Evolutionary conservation across 2,329 filamentous ascomycete genomes (phyloP), one percentile per base, ranked within the genome.

Genomic region (Calonectria multiphialidica): DNA sequence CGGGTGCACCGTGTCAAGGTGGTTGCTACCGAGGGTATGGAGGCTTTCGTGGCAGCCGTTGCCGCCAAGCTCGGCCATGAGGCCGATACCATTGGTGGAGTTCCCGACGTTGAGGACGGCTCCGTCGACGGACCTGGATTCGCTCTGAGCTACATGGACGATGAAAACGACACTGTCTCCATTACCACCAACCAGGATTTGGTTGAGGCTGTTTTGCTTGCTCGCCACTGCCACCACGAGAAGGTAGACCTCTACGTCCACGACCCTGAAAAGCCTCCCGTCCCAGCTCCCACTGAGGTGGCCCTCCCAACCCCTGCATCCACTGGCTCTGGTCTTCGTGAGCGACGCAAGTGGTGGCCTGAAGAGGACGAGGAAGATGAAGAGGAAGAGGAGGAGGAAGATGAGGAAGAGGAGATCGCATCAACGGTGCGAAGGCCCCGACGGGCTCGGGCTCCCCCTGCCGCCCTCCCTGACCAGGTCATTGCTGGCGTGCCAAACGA

Each of bases 191-290:
- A 98, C 81, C 93, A 96, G 76, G 97, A 99, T 82, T 90, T 99
- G 49, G 86, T 97, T 2, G 97, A 99, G 84, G 95, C 97, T 2
- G 95, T 99, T 76, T 88, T 93, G 23, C 90, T 98, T 33, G 95
- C 96, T 5, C 93, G 95, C 72, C 92, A 94, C 71, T 89, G 90
- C 55, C 91, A 88, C 77, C 92, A 92, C 55, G 97, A 98, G 78
- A 99, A 99, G 88, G 97, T 99, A 23, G 97, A 99, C 80, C 89
- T 99, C 18, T 98, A 98, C 79, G 96, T 98, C 15, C 97, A 99
- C 82, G 94, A 99, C 79, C 96, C 96, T 1, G 92, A 95, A 74
- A 93, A 97, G 85, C 92, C 96, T n/a, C 94, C 96, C 0, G 89
- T 95, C n/a, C 87, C 91, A 12, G 87, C 90, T 1, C 88, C 87